Percentiles rank a stretch among this genome's conserved stretches.
These are phyloP conservation scores for Diphasiastrum complanatum DNA, from an alignment of 83 land plant genomes.

Conservation along the genomic window DNA sequence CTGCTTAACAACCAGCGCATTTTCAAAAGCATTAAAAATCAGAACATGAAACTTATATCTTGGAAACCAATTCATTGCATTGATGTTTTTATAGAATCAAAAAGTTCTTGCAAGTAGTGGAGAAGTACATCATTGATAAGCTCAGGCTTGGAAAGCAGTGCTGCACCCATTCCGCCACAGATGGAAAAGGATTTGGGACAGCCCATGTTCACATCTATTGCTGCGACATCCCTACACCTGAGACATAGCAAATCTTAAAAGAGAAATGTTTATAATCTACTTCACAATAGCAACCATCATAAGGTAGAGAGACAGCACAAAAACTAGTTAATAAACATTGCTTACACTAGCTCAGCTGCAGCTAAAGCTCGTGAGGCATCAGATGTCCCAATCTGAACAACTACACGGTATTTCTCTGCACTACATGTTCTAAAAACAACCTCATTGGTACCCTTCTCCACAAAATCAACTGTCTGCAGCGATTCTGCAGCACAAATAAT, in stretches of 20 bases:
- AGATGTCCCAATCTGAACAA: constrained; percentile 82
- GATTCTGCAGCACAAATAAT: constrained; percentile 31
- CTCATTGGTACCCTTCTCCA: constrained; percentile 58
- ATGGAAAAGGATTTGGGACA: constrained; percentile 90
- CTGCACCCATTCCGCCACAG: constrained; percentile 98
- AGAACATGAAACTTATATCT: background rate
- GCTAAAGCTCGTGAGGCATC: constrained; percentile 64
- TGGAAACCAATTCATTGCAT: background rate
- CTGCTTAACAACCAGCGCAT: too few relatives aligned
- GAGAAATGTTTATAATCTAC: background rate
- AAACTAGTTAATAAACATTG: background rate
- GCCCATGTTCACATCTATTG: constrained; percentile 95
- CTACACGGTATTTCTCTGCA: constrained; percentile 54
- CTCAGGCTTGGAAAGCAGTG: constrained; percentile 76
- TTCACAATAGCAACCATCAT: background rate
- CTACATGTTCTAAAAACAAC: constrained; percentile 76
- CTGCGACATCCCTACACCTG: constrained; percentile 84
- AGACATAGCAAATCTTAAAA: constrained; percentile 7
- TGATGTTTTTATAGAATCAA: background rate
- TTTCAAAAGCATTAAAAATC: too few relatives aligned
- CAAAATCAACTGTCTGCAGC: constrained; percentile 57
- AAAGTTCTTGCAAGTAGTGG: background rate
- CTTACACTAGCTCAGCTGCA: constrained; percentile 61
- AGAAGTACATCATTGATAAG: constrained; percentile 76
- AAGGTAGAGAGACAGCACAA: background rate